Evolutionary conservation across 176 grass and related monocot genomes (phyloP).

Genomic region (Cenchrus purpureus): DNA sequence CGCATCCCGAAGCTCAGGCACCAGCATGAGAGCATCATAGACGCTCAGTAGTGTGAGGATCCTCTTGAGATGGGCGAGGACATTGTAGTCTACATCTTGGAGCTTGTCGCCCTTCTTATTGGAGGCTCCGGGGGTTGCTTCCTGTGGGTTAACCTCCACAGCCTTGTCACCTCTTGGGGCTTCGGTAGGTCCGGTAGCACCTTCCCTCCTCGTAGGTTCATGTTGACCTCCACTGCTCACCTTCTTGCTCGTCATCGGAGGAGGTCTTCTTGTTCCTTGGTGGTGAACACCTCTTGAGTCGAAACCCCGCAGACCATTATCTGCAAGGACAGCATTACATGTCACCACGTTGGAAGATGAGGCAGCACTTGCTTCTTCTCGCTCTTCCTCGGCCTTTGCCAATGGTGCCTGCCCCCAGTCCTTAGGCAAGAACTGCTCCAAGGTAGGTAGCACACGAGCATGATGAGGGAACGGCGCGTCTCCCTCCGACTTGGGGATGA

Average conservation of each 20-base stretch:
- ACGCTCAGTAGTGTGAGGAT: background rate
- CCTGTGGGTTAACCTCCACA: background rate
- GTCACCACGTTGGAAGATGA: background rate
- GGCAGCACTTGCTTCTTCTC: background rate
- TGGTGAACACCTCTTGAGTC: background rate
- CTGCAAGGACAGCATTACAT: background rate
- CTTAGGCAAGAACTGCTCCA: background rate
- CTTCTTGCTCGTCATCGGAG: accelerated
- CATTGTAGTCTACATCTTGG: background rate
- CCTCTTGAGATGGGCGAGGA: background rate
- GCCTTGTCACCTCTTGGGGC: background rate
- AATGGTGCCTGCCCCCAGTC: accelerated
- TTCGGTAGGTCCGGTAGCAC: background rate
- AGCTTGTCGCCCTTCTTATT: background rate
- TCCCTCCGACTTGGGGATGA: background rate
- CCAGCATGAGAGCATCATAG: background rate
- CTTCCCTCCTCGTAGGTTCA: background rate
- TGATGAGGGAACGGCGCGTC: background rate
- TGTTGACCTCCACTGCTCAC: background rate
- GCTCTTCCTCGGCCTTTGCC: accelerated
- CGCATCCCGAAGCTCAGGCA: background rate
- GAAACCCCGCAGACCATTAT: accelerated
- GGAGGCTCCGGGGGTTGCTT: accelerated
- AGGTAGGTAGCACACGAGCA: background rate
- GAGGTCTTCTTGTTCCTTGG: background rate